Evolutionary conservation across 768 basidiomycete species (phyloP).

Genomic region (Amanita subjunquillea): DNA sequence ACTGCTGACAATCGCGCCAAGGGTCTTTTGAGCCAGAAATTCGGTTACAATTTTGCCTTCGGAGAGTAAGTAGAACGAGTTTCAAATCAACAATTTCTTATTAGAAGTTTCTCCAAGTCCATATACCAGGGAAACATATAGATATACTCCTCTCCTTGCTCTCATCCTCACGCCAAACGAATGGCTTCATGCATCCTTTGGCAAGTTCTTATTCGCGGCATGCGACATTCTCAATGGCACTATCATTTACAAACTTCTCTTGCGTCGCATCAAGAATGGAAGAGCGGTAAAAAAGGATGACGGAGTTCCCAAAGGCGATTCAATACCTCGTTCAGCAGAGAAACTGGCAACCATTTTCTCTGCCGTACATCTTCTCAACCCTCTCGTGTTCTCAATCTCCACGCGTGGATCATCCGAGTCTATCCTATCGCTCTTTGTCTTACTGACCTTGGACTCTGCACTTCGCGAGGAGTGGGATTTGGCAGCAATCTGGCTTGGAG

Average conservation of each 20-base stretch:
- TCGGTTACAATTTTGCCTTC: conserved; percentile 25
- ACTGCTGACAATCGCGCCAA: conserved; percentile 38
- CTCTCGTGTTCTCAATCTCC: conserved; percentile 91
- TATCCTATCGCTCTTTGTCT: conserved; percentile 69
- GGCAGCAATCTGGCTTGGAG: conserved; percentile 66
- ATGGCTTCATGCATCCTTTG: conserved; percentile 76
- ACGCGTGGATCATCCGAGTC: conserved; percentile 96
- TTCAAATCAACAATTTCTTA: conserved; percentile 3
- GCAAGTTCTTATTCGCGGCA: conserved; percentile 80
- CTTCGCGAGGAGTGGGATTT: conserved; percentile 47
- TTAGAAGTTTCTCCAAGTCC: conserved; percentile 41
- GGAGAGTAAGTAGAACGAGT: conserved; percentile 62
- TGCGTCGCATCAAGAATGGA: conserved; percentile 19
- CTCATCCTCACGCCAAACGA: conserved; percentile 73
- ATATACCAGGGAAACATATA: conserved; percentile 85
- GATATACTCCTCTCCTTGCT: conserved; percentile 92
- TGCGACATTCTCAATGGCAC: conserved; percentile 77
- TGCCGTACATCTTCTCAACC: conserved; percentile 79
- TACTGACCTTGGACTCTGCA: conserved; percentile 55
- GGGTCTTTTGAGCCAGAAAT: conserved; percentile 40
- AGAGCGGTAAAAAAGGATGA: conserved; percentile 5
- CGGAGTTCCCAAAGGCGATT: conserved; percentile 8
- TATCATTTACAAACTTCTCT: conserved; percentile 56
- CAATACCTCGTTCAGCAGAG: background rate
- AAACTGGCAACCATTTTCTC: conserved; percentile 46